A percentile compares a stretch with the other conserved stretches of the same genome.
phyloP scores from a whole-genome alignment of 305 asterid species.

The Rubia balearica region DNA sequence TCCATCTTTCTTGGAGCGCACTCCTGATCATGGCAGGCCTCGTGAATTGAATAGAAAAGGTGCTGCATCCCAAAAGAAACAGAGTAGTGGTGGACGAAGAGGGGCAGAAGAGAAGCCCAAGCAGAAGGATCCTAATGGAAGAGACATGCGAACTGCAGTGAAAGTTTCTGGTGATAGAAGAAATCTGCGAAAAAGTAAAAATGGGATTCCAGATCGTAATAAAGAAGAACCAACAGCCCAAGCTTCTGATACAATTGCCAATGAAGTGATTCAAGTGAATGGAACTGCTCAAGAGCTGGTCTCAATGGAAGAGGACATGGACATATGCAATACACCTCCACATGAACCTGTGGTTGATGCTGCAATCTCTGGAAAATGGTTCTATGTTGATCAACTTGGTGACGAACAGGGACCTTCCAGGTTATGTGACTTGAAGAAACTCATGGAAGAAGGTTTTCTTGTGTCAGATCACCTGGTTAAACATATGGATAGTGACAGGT shows the following conservation, averaged over 20 bases:
- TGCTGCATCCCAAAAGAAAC: conserved; percentile 52
- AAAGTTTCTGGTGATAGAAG: conserved; percentile 52
- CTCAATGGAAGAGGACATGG: conserved; percentile 99
- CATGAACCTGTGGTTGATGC: conserved; percentile 55
- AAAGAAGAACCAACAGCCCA: conserved; percentile 34
- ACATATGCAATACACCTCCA: conserved; percentile 95
- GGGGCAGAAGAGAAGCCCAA: conserved; percentile 56
- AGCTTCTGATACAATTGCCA: conserved; percentile 31
- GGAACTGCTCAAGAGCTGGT: conserved; percentile 58
- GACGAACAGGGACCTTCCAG: conserved; percentile 81
- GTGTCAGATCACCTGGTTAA: conserved; percentile 89
- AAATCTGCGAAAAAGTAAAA: conserved; percentile 36
- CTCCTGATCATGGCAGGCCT: conserved; percentile 55
- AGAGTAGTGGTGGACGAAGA: conserved; percentile 42
- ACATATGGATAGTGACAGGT: conserved; percentile 81
- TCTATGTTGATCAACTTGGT: conserved; percentile 74
- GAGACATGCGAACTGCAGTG: conserved; percentile 31
- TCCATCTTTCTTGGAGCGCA: conserved; percentile 50
- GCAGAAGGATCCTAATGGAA: conserved; percentile 43
- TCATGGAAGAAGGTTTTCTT: conserved; percentile 73
- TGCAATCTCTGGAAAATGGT: conserved; percentile 77
- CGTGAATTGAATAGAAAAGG: conserved; percentile 45
- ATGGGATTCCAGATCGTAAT: conserved; percentile 22
- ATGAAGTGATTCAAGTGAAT: conserved; percentile 51
- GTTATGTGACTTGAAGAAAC: conserved; percentile 69